phyloP scores from a whole-genome alignment of 2,329 filamentous ascomycete genomes.

The Trichoderma atrobrunneum region DNA sequence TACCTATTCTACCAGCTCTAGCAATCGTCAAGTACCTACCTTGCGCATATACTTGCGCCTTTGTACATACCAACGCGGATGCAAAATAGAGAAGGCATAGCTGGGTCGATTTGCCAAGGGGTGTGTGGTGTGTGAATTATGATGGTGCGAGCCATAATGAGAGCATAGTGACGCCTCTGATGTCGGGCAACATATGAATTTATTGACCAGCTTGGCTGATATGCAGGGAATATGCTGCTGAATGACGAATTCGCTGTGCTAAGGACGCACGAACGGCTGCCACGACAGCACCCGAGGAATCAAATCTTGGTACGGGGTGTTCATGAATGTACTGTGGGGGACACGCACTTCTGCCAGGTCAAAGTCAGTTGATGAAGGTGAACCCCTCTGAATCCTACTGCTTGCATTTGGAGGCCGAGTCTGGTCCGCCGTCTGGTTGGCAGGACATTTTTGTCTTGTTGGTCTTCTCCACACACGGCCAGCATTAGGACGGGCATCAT shows the following conservation, averaged over 20 bases:
- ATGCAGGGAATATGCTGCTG: constrained; percentile 7
- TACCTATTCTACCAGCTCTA: not conserved
- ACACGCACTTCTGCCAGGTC: not conserved
- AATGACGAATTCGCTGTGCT: constrained; percentile 16
- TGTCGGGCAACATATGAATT: not conserved
- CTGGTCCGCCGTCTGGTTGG: not conserved
- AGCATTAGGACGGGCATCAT: constrained; percentile 9
- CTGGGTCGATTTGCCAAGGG: not conserved
- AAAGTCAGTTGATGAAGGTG: constrained; percentile 11
- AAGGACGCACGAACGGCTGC: constrained; percentile 9
- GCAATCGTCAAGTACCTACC: not conserved
- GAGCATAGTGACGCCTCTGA: constrained; percentile 15
- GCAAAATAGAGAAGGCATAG: not conserved
- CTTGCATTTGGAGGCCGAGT: constrained; percentile 1
- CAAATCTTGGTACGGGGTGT: not conserved
- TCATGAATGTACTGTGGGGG: constrained; percentile 7
- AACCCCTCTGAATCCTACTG: constrained; percentile 7
- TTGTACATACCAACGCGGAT: not conserved
- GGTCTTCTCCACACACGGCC: constrained; percentile 12
- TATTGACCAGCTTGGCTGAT: not conserved
- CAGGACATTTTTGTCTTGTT: not conserved
- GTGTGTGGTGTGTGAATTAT: constrained; percentile 2
- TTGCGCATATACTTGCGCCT: not conserved
- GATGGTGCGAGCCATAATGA: constrained; percentile 1
- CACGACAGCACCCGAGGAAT: constrained; percentile 6